A percentile compares a stretch with the other conserved stretches of the same genome.
Evolutionary conservation across 164 flowering plant genomes (phyloP).

Genomic region (Aristolochia californica): DNA sequence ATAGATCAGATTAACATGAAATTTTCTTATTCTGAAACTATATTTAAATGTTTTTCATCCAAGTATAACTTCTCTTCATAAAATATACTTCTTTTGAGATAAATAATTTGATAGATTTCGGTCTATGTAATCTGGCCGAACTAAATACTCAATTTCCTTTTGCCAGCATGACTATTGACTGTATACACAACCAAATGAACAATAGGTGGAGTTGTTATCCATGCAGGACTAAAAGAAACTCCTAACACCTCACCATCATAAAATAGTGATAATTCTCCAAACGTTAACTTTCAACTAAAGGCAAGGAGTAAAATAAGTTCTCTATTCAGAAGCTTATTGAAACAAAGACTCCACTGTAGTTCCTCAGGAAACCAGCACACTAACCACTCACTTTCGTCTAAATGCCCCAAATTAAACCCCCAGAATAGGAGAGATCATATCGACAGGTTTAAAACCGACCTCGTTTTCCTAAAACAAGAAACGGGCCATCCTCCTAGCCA

Average conservation of each 20-base stretch:
- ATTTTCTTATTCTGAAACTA: too few relatives aligned
- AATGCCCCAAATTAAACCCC: not conserved
- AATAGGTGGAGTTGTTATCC: not conserved
- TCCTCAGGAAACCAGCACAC: not conserved
- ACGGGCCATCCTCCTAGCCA: not conserved
- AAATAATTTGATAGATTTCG: too few relatives aligned
- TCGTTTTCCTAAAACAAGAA: conserved; percentile 1
- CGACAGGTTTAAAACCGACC: not conserved
- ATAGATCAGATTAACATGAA: too few relatives aligned
- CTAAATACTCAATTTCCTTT: too few relatives aligned
- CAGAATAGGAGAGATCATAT: not conserved
- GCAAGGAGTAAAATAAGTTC: too few relatives aligned
- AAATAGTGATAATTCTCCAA: not conserved
- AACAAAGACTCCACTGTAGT: too few relatives aligned
- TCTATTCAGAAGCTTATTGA: too few relatives aligned
- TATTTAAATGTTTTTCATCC: too few relatives aligned
- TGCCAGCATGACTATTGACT: too few relatives aligned
- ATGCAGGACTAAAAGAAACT: not conserved
- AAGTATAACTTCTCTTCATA: too few relatives aligned
- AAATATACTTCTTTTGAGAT: too few relatives aligned
- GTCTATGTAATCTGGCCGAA: too few relatives aligned
- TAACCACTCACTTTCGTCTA: not conserved
- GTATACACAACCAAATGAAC: not conserved
- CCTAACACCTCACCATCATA: not conserved
- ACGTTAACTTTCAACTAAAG: not conserved